Evolutionary conservation across 768 basidiomycete species (phyloP).

Genomic region (Mrakia frigida): DNA sequence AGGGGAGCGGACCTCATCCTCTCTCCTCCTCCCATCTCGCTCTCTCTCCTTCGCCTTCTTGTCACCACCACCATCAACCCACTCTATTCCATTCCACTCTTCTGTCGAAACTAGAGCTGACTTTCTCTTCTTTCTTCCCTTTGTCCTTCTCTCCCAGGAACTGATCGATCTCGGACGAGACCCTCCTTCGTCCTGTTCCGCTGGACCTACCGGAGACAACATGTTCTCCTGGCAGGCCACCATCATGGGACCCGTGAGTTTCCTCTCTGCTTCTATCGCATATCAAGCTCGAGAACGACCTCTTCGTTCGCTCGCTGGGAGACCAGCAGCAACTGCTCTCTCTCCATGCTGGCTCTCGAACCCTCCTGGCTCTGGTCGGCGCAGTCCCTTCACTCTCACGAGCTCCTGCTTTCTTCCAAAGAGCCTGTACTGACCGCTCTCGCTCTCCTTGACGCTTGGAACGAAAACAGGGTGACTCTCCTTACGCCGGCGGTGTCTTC

Average conservation of each 20-base stretch:
- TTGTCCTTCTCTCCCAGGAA: conserved; percentile 57
- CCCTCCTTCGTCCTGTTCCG: conserved; percentile 98
- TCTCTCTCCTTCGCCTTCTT: not conserved
- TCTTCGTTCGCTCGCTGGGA: too few species aligned
- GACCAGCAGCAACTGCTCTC: not conserved
- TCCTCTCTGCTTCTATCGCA: not conserved
- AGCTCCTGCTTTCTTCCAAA: conserved; percentile 25
- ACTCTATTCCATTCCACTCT: conserved; percentile 20
- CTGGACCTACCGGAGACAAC: conserved; percentile 94
- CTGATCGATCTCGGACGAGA: conserved; percentile 98
- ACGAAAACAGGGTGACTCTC: conserved; percentile 76
- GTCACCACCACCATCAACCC: not conserved
- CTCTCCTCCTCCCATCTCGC: not conserved
- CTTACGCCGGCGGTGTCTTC: conserved; percentile 98
- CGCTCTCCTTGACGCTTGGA: not conserved
- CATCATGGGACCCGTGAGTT: conserved; percentile 33
- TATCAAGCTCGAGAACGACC: not conserved
- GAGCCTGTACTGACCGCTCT: conserved; percentile 29
- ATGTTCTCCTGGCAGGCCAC: conserved; percentile 74
- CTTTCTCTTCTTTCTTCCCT: not conserved
- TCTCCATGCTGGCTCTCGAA: not conserved
- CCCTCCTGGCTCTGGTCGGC: not conserved
- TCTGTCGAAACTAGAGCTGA: not conserved
- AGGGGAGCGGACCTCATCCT: not conserved
- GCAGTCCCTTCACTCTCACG: not conserved